These are phyloP conservation scores for Trametes cubensis DNA, from an alignment of 768 basidiomycete genomes.

Conservation along the genomic window DNA sequence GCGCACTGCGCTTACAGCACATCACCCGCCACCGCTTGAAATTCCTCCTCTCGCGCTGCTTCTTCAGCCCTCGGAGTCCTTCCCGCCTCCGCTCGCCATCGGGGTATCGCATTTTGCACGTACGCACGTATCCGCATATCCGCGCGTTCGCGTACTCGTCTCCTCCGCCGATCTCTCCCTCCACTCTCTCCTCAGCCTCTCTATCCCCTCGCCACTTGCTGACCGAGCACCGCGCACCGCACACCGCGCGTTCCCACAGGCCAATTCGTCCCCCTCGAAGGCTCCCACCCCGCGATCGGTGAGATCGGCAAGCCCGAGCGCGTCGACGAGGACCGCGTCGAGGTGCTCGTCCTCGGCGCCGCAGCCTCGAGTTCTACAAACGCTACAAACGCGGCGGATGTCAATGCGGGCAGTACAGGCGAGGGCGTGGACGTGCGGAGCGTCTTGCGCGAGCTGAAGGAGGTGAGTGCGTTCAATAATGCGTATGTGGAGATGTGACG, in stretches of 20 bases:
- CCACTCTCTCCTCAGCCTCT: not conserved
- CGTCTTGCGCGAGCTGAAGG: slow-evolving; percentile 49
- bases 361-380: no score
- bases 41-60: not conserved
- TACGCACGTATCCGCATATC: no score
- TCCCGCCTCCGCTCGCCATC: no score
- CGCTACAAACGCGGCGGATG: slow-evolving; percentile 1
- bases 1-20: no score
- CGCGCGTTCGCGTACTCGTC: no score
- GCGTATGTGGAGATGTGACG: no score
- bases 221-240: not conserved
- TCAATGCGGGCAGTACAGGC: not conserved
- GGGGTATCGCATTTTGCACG: no score
- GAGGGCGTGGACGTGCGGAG: slow-evolving; percentile 39
- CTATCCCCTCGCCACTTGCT: not conserved
- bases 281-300: slow-evolving; percentile 52
- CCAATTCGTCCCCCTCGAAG: slow-evolving; percentile 46
- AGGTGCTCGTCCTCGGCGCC: slow-evolving; percentile 48
- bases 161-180: not conserved
- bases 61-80: no score
- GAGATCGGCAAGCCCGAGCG: slow-evolving; percentile 44
- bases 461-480: slow-evolving; percentile 36
- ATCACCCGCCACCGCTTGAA: no score
- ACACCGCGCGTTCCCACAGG: slow-evolving; percentile 42
- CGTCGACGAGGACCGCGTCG: slow-evolving; percentile 58